These are phyloP conservation scores for Blastobotrys chiropterorum DNA, from an alignment of 805 yeast genomes.

Conservation along the genomic window DNA sequence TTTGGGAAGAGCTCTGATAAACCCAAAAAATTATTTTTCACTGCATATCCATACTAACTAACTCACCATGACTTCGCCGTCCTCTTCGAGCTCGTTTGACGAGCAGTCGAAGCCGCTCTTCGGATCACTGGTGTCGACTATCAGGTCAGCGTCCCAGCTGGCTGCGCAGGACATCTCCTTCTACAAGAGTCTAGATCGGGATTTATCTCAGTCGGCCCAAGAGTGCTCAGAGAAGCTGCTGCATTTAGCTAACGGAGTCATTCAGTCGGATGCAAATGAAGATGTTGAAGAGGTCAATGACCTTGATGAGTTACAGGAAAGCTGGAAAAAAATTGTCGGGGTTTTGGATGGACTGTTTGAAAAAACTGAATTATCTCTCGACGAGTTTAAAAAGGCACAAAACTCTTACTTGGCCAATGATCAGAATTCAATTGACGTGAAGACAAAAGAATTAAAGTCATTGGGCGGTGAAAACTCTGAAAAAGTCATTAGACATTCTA, in stretches of 20 bases:
- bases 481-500: slow-evolving; percentile 21
- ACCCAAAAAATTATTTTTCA: no score
- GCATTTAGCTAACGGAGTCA: slow-evolving; percentile 24
- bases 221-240: slow-evolving; percentile 28
- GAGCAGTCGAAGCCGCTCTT: slow-evolving; percentile 23
- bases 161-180: slow-evolving; percentile 80
- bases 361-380: slow-evolving; percentile 64
- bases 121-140: slow-evolving; percentile 47
- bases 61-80: no score
- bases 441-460: slow-evolving; percentile 1
- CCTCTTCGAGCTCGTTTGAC: no score
- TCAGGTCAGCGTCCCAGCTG: slow-evolving; percentile 62
- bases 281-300: slow-evolving; percentile 31
- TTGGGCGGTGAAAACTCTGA: background rate
- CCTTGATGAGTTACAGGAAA: slow-evolving; percentile 39
- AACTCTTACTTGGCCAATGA: background rate
- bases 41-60: no score
- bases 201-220: slow-evolving; percentile 38
- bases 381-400: slow-evolving; percentile 32
- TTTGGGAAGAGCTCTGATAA: background rate
- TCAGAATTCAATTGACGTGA: background rate
- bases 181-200: slow-evolving; percentile 52
- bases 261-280: slow-evolving; percentile 25
- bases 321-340: slow-evolving; percentile 60
- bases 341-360: slow-evolving; percentile 69